Base-by-base conservation (phyloP, 768 basidiomycete species). In the Russula sp. region DNA sequence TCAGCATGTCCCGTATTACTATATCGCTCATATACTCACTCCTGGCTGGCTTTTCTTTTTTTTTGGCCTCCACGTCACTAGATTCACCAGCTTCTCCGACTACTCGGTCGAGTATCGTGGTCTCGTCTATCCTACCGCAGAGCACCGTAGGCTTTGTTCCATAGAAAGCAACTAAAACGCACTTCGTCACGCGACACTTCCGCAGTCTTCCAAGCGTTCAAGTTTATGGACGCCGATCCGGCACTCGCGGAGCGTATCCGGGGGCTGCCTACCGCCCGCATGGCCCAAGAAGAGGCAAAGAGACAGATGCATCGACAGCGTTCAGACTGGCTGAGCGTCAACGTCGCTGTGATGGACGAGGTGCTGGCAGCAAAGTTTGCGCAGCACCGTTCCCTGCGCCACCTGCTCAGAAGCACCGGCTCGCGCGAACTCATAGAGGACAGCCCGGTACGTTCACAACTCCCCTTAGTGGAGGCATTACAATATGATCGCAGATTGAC, bases 321-420 rank as follows among this genome's bases (percentile, higher is more conserved):
- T 37, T 0, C 34, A 8, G 64, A 67, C 59, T 67, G 66, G 66
- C 37, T 65, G n/a, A 32, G 55, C 0, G 56, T 61, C 16, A 67
- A 66, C 20, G 45, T 67, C 45, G 49, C 47, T 16, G 8, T 65
- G 14, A 78, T 78, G 77, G 77, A 79, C 56, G 55, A 73, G 61
- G 75, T 78, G 51, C 68, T 80, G 14, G 72, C 69, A 64, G 66
- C 69, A 53, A 78, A 78, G 67, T 78, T 80, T 68, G 72, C 71
- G 50, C 79, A 78, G 68, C 75, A 80, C 57, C 68, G 66, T 4
- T 67, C 73, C 55, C 67, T 80, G 59, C 73, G 72, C 32, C 59
- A 63, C 34, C 66, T 76, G 45, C 71, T 78, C 60, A 71, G 80
- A 48, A 70, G 66, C 8, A 78, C 77, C 0, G 76, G 76, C n/a